Conservation (phyloP, 2,329 filamentous ascomycete species). For the Hypoxylon sp. region DNA sequence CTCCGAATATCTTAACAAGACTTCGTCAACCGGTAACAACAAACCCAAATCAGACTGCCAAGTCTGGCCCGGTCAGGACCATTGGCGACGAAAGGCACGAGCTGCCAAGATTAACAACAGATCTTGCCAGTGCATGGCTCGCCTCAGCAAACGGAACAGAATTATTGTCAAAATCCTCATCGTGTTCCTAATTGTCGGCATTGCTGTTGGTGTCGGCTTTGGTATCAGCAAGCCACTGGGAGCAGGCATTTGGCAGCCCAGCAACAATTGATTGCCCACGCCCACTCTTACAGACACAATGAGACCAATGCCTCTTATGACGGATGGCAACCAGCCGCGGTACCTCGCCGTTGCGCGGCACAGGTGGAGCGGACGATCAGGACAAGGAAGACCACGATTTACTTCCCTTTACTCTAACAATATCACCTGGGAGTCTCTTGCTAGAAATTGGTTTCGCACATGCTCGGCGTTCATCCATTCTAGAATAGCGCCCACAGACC, state of each 20-base stretch:
- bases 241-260: constrained; percentile 67
- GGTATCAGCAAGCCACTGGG: constrained; percentile 71
- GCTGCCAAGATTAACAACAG: constrained; percentile 63
- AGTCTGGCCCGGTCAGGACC: constrained; percentile 70
- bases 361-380: background rate
- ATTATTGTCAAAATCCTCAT: constrained; percentile 67
- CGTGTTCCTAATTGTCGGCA: constrained; percentile 63
- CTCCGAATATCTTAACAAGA: constrained; percentile 54
- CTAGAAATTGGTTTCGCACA: background rate
- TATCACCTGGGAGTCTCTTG: background rate
- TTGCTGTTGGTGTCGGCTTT: constrained; percentile 67
- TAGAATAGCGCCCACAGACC: constrained; percentile 5
- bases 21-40: constrained; percentile 46
- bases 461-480: constrained; percentile 6
- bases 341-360: background rate
- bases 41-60: constrained; percentile 62
- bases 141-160: constrained; percentile 65
- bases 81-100: constrained; percentile 71
- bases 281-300: background rate
- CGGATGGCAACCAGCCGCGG: background rate
- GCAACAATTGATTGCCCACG: constrained; percentile 40
- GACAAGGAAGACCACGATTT: background rate
- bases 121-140: constrained; percentile 65
- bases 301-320: background rate
- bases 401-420: background rate